Base-by-base conservation (phyloP, 441 rosid species). In the Bocquillonia castaneifolia region DNA sequence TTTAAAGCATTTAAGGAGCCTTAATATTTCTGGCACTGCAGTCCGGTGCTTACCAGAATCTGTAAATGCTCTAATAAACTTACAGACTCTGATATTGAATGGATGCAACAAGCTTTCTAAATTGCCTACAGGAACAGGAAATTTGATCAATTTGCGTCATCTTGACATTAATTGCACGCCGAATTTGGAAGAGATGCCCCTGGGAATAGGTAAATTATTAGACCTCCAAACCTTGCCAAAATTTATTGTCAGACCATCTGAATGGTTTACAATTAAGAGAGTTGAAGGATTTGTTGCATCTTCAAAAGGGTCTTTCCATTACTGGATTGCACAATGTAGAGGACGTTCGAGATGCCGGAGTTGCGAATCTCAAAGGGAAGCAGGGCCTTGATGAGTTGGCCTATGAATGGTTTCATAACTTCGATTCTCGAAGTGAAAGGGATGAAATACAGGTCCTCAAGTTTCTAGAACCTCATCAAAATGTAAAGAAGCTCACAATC, bases 151-250 rank as follows among this genome's bases (percentile, higher is more conserved):
- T 59, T 67, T 80, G 50, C 52, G 42, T 14, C 76, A 75, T 69
- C 81, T 83, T 44, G 53, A 74, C 51, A 67, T 80, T 47, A 63
- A 69, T n/a, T n/a, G n/a, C n/a, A 63, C 63, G 45, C 70, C 74
- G 31, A 29, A 34, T 14, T 59, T 82, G 36, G 34, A 47, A 64
- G 60, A 76, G 64, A 82, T 83, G 86, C 86, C 83, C 1, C 10
- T 60, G 40, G 42, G 42, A 0, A 70, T 83, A 66, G 67, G 72
- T 29, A 77, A 57, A 61, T 47, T 83, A 67, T 71, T 23, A 53
- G 68, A 57, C 26, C 80, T 81, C 8, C 71, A 47, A 36, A 75
- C 61, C 0, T 72, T 81, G 55, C 40, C 76, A 42, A 74, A 68
- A 34, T 83, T 78, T 60, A 20, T 54, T 37, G 78, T 71, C 59